phyloP scores from a whole-genome alignment of 371 early-diverging fungal species.

The Actinomortierella wolfii region DNA sequence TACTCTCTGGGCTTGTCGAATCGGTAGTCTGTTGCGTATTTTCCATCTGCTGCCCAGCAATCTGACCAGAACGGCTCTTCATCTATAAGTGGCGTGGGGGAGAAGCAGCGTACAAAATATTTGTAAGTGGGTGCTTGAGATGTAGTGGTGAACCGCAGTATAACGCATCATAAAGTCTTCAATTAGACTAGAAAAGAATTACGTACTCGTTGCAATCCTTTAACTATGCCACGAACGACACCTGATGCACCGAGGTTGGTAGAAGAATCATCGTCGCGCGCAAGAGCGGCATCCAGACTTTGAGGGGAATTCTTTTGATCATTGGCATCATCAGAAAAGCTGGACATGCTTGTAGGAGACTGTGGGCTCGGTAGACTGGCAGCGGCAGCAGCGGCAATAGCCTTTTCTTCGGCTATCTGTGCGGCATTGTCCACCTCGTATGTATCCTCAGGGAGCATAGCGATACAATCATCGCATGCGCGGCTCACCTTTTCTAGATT shows the following conservation, averaged over 20 bases:
- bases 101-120: too few relatives aligned
- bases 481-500: constrained; percentile 53
- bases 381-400: constrained; percentile 15
- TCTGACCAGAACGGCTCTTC: constrained; percentile 25
- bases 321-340: too few relatives aligned
- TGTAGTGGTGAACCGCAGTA: too few relatives aligned
- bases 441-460: constrained; percentile 52
- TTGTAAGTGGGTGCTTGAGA: too few relatives aligned
- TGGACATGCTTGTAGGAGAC: too few relatives aligned
- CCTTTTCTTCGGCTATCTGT: constrained; percentile 7
- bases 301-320: not conserved
- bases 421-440: constrained; percentile 1
- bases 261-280: constrained; percentile 23
- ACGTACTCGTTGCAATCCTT: constrained; percentile 40
- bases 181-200: too few relatives aligned
- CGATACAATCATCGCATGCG: constrained; percentile 64
- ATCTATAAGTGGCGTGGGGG: constrained; percentile 28
- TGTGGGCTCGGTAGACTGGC: too few relatives aligned
- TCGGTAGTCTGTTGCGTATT: constrained; percentile 4
- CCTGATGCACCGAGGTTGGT: constrained; percentile 26
- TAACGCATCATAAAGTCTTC: too few relatives aligned
- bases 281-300: constrained; percentile 25
- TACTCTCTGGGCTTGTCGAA: constrained; percentile 5
- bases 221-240: constrained; percentile 44
- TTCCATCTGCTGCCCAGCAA: not conserved